phyloP scores from a whole-genome alignment of 495 filamentous ascomycete genomes.

The Saxispiralis lemnorum region DNA sequence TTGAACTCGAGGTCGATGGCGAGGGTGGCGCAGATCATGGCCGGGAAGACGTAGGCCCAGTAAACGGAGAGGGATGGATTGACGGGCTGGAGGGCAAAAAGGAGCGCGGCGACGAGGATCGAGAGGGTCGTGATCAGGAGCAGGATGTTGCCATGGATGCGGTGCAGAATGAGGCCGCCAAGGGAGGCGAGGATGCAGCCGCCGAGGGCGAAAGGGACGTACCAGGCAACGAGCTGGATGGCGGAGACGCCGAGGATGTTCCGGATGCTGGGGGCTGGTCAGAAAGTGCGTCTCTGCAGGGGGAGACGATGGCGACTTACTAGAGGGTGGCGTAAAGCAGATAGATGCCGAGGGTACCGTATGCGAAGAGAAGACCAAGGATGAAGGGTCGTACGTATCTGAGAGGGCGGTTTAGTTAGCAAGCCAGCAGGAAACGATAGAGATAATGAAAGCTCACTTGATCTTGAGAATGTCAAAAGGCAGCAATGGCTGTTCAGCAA shows the following conservation, averaged over 20 bases:
- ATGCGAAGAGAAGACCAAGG: conserved; percentile 52
- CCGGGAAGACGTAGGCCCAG: conserved; percentile 62
- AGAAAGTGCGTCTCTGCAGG: neutral
- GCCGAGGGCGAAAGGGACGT: conserved; percentile 54
- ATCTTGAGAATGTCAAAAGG: conserved; percentile 58
- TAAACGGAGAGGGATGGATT: conserved; percentile 13
- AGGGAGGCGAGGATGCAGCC: conserved; percentile 52
- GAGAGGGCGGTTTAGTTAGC: no score
- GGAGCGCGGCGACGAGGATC: conserved; percentile 43
- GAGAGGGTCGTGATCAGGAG: conserved; percentile 49
- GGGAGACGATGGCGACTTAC: conserved; percentile 29
- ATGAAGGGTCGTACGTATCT: conserved; percentile 48
- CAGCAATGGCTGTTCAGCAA: conserved; percentile 52
- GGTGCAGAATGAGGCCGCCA: conserved; percentile 63
- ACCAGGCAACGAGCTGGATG: conserved; percentile 62
- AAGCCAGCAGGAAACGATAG: no score
- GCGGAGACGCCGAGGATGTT: conserved; percentile 46
- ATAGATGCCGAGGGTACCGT: conserved; percentile 57
- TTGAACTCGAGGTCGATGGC: conserved; percentile 75
- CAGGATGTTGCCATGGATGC: conserved; percentile 51
- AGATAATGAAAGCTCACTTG: conserved; percentile 18
- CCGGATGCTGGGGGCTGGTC: conserved; percentile 34
- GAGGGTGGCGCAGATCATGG: conserved; percentile 65
- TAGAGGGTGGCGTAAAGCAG: conserved; percentile 66
- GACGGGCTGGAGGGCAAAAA: conserved; percentile 54